These are phyloP conservation scores for Monilinia polystroma DNA, from an alignment of 2,329 filamentous ascomycete species.

Conservation along the genomic window DNA sequence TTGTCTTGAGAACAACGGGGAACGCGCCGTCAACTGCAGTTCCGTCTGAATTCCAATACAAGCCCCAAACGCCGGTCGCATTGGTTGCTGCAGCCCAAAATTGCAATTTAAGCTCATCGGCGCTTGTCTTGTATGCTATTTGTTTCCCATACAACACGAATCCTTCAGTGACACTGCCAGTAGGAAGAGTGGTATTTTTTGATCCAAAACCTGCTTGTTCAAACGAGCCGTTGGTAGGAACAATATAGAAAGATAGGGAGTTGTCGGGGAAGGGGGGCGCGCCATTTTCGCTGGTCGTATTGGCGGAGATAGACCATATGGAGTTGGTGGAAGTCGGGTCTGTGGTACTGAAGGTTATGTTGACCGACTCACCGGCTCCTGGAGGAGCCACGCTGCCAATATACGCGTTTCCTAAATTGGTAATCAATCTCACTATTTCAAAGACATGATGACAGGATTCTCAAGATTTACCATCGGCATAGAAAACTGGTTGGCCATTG, in stretches of 20 bases:
- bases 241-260: background rate
- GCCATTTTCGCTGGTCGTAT: background rate
- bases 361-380: background rate
- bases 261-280: background rate
- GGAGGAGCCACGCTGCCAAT: background rate
- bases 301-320: background rate
- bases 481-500: constrained; percentile 5
- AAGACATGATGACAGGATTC: background rate
- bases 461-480: background rate
- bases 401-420: constrained; percentile 9
- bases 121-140: background rate
- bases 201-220: background rate
- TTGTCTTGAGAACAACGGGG: background rate
- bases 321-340: background rate
- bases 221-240: background rate
- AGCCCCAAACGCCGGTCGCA: background rate
- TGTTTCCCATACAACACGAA: constrained; percentile 7
- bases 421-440: background rate
- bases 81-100: constrained; percentile 5
- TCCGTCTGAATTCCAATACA: constrained; percentile 1
- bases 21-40: background rate
- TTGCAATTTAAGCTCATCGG: background rate
- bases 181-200: background rate
- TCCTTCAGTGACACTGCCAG: background rate
- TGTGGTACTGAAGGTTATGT: constrained; percentile 3